These are phyloP conservation scores for Cyclostephanos tholiformis DNA, from an alignment of 108 stramenopile species.

Conservation along the genomic window DNA sequence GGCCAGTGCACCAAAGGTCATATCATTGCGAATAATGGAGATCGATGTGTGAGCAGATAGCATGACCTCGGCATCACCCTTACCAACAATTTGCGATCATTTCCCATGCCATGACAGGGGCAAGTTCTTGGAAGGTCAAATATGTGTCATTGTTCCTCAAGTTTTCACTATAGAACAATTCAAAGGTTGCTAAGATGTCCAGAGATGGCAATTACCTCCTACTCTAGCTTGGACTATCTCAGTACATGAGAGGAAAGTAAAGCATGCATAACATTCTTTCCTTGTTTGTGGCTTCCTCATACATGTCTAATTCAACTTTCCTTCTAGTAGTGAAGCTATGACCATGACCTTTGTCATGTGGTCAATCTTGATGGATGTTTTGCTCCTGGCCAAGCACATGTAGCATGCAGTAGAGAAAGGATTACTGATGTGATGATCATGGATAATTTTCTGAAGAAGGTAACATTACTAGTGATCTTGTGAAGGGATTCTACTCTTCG, in stretches of 20 bases:
- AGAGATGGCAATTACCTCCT: slow-evolving; percentile 35
- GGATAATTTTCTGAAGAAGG: slow-evolving; percentile 10
- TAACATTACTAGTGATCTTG: slow-evolving; percentile 17
- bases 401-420: slow-evolving; percentile 26
- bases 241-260: slow-evolving; percentile 33
- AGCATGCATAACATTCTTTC: background rate
- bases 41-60: too few relatives aligned
- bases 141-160: slow-evolving; percentile 11
- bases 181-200: slow-evolving; percentile 1
- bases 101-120: too few relatives aligned
- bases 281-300: background rate
- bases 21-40: too few relatives aligned
- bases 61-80: too few relatives aligned
- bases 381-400: slow-evolving; percentile 32
- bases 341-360: slow-evolving; percentile 16
- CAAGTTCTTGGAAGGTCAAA: slow-evolving; percentile 13
- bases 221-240: slow-evolving; percentile 36
- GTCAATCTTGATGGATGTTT: slow-evolving; percentile 18
- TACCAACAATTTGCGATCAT: too few relatives aligned
- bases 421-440: slow-evolving; percentile 20
- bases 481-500: slow-evolving; percentile 15
- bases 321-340: slow-evolving; percentile 2
- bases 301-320: background rate
- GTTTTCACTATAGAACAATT: slow-evolving; percentile 17
- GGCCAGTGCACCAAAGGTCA: too few relatives aligned